A percentile compares a stretch with the other conserved stretches of the same genome.
Evolutionary conservation across 1,139 yeast genomes (phyloP).

Genomic region (Saccharomyces hybrid): DNA sequence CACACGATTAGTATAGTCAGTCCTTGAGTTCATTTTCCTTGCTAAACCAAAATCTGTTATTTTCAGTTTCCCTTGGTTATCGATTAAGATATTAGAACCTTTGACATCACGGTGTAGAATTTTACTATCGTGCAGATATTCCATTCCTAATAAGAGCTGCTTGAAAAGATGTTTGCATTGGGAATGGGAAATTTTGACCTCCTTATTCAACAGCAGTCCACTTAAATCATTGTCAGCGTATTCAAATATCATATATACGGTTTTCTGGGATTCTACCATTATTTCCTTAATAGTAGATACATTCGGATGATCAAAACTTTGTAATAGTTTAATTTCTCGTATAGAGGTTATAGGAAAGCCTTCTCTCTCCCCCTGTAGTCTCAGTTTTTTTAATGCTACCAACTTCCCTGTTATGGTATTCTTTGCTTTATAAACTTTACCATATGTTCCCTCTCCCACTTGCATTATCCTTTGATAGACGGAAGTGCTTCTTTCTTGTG

Average conservation of each 20-base stretch:
- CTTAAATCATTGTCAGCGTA: constrained; percentile 91
- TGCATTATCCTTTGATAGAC: constrained; percentile 36
- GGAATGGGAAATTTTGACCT: constrained; percentile 50
- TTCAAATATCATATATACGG: constrained; percentile 84
- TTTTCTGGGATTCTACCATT: constrained; percentile 71
- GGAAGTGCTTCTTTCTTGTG: constrained; percentile 18
- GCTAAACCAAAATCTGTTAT: constrained; percentile 96
- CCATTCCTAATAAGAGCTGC: constrained; percentile 74
- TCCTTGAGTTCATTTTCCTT: constrained; percentile 51
- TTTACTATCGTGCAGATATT: constrained; percentile 69
- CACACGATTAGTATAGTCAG: constrained; percentile 80
- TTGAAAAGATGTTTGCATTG: constrained; percentile 70
- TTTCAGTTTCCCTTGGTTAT: constrained; percentile 63
- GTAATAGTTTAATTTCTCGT: constrained; percentile 81
- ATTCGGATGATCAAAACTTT: constrained; percentile 77
- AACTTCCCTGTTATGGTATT: constrained; percentile 49
- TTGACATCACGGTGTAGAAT: constrained; percentile 94
- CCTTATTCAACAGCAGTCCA: constrained; percentile 76
- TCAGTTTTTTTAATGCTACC: constrained; percentile 76
- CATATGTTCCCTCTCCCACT: constrained; percentile 82
- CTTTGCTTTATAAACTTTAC: constrained; percentile 58
- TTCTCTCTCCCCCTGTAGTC: constrained; percentile 83
- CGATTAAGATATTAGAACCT: constrained; percentile 81
- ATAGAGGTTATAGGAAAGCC: constrained; percentile 96
- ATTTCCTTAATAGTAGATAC: constrained; percentile 78